Evolutionary conservation across 1,139 yeast species (phyloP).

Genomic region (Pichia sp.): DNA sequence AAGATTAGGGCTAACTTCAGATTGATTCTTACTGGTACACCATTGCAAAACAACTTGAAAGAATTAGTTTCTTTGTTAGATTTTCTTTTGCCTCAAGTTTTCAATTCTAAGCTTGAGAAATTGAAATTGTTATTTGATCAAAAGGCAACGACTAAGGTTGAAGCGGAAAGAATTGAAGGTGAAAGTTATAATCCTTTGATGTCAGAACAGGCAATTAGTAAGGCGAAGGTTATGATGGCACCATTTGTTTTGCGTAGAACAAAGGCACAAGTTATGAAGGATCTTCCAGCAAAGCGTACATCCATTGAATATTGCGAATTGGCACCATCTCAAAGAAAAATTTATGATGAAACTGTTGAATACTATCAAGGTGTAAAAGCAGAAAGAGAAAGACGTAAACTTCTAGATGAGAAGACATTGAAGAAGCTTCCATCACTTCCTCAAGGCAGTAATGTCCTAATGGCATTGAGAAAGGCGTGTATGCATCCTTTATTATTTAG

Average conservation of each 20-base stretch:
- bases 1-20: constrained; percentile 77
- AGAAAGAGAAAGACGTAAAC: constrained; percentile 44
- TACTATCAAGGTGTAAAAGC: too few species aligned
- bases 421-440: constrained; percentile 29
- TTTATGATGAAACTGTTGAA: constrained; percentile 44
- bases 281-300: constrained; percentile 77
- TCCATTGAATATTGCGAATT: constrained; percentile 58
- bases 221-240: constrained; percentile 98
- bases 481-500: constrained; percentile 76
- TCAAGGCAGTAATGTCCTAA: constrained; percentile 54
- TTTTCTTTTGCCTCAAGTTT: constrained; percentile 83
- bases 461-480: constrained; percentile 73
- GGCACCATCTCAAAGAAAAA: constrained; percentile 49
- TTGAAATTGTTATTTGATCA: constrained; percentile 81
- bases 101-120: constrained; percentile 80
- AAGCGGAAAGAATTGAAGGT: constrained; percentile 25
- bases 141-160: constrained; percentile 64
- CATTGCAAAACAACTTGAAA: constrained; percentile 86
- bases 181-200: constrained; percentile 71
- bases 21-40: constrained; percentile 91
- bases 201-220: constrained; percentile 86
- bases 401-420: constrained; percentile 39
- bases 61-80: constrained; percentile 89
- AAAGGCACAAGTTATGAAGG: constrained; percentile 87
- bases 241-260: constrained; percentile 93